Evolutionary conservation across 2,329 filamentous ascomycete genomes (phyloP).

Genomic region (Aureobasidium uvarum): DNA sequence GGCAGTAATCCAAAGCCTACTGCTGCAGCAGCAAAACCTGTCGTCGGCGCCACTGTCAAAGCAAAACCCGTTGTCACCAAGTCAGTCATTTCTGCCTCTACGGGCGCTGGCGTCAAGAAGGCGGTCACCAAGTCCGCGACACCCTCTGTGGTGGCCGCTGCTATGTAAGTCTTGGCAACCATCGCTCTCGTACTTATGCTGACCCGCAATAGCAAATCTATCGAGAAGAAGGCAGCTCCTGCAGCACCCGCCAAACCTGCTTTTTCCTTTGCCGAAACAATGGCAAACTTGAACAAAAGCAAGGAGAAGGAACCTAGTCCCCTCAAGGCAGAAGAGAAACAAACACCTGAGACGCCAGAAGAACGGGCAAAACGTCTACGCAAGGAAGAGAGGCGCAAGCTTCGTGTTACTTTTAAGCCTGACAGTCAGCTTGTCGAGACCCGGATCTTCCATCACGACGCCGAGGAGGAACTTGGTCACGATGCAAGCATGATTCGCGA

Average conservation of each 20-base stretch:
- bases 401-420: slow-evolving; percentile 69
- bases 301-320: slow-evolving; percentile 44
- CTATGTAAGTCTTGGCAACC: slow-evolving; percentile 9
- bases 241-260: slow-evolving; percentile 34
- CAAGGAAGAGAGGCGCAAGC: slow-evolving; percentile 67
- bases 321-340: slow-evolving; percentile 54
- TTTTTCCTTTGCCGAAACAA: slow-evolving; percentile 42
- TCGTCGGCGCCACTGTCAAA: slow-evolving; percentile 33
- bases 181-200: not conserved
- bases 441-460: slow-evolving; percentile 69
- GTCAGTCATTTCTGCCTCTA: slow-evolving; percentile 28
- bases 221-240: slow-evolving; percentile 29
- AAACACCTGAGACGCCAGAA: slow-evolving; percentile 62
- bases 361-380: slow-evolving; percentile 66
- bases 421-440: slow-evolving; percentile 65
- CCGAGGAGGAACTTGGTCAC: slow-evolving; percentile 66
- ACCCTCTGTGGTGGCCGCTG: slow-evolving; percentile 28
- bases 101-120: slow-evolving; percentile 34
- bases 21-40: slow-evolving; percentile 32
- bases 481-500: slow-evolving; percentile 68
- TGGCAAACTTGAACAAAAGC: slow-evolving; percentile 51
- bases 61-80: slow-evolving; percentile 31
- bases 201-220: slow-evolving; percentile 23
- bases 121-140: slow-evolving; percentile 30
- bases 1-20: slow-evolving; percentile 43